Evolutionary conservation across 345 rosid genomes (phyloP).

Genomic region (Anastatica hierochuntica): DNA sequence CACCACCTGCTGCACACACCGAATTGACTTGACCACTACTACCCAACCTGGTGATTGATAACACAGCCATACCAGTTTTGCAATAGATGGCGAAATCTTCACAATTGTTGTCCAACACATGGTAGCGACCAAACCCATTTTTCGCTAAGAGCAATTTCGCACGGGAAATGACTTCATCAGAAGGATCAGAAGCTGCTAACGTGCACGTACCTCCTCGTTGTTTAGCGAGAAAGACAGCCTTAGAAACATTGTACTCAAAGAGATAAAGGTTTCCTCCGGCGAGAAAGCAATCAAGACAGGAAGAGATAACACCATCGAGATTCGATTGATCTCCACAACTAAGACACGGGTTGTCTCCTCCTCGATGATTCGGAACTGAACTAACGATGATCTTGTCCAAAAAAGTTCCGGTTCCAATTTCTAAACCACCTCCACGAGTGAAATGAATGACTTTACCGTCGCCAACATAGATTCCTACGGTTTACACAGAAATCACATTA

Average conservation of each 20-base stretch:
- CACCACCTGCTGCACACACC: conserved; percentile 36
- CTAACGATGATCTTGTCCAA: conserved; percentile 52
- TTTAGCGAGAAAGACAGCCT: conserved; percentile 36
- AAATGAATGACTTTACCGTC: conserved; percentile 41
- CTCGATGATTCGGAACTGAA: conserved; percentile 31
- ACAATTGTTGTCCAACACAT: conserved; percentile 61
- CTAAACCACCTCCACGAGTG: conserved; percentile 64
- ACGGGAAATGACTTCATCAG: conserved; percentile 46
- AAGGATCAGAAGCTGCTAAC: conserved; percentile 47
- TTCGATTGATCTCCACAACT: conserved; percentile 42
- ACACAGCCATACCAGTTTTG: conserved; percentile 53
- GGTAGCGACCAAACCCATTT: conserved; percentile 64
- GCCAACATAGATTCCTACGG: too few species aligned
- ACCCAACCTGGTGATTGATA: conserved; percentile 42
- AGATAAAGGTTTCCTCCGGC: conserved; percentile 44
- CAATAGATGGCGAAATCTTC: conserved; percentile 85
- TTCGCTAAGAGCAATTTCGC: conserved; percentile 40
- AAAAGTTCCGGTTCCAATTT: conserved; percentile 62
- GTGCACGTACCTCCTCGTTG: conserved; percentile 79
- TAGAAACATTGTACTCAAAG: conserved; percentile 47
- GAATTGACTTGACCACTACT: conserved; percentile 58
- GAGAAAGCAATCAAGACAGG: conserved; percentile 73
- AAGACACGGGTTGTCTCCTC: conserved; percentile 37
- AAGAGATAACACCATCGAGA: conserved; percentile 42
- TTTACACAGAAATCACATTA: too few species aligned